A percentile compares a stretch with the other conserved stretches of the same genome.
Conservation (phyloP, 2,329 filamentous ascomycete species). For the Talaromyces albobiverticillius region DNA sequence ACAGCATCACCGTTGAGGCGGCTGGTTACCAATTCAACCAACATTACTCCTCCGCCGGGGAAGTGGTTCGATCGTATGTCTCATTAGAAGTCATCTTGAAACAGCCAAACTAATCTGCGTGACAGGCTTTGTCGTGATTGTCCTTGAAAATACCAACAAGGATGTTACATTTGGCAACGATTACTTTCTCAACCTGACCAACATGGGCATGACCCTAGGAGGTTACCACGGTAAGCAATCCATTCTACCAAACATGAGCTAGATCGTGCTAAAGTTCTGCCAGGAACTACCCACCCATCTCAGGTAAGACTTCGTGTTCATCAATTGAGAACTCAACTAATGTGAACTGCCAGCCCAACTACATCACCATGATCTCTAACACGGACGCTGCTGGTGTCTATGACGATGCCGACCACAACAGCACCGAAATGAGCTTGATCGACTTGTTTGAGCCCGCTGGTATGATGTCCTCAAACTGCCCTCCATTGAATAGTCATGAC, state of each 20-base stretch:
- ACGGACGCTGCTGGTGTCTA: slow-evolving; percentile 15
- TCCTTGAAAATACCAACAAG: slow-evolving; percentile 18
- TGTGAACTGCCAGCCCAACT: slow-evolving; percentile 14
- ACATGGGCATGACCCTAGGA: slow-evolving; percentile 12
- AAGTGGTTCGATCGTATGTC: slow-evolving; percentile 7
- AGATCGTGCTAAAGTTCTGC: background rate
- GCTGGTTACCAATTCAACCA: background rate
- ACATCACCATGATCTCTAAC: slow-evolving; percentile 17
- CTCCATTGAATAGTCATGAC: background rate
- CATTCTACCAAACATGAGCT: background rate
- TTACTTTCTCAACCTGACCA: slow-evolving; percentile 14
- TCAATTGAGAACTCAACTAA: background rate
- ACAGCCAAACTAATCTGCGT: too few relatives aligned
- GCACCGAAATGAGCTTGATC: slow-evolving; percentile 14
- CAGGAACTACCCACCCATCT: slow-evolving; percentile 17
- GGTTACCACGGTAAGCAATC: background rate
- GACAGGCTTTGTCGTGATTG: slow-evolving; percentile 13
- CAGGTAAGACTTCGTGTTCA: background rate
- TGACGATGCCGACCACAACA: slow-evolving; percentile 17
- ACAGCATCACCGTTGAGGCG: background rate
- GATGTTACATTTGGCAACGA: slow-evolving; percentile 11
- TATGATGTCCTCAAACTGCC: background rate
- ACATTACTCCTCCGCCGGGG: background rate
- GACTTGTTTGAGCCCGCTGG: slow-evolving; percentile 17
- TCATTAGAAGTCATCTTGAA: background rate